Base-by-base conservation (phyloP, 2,329 filamentous ascomycete genomes). In the Beauveria asiatica region DNA sequence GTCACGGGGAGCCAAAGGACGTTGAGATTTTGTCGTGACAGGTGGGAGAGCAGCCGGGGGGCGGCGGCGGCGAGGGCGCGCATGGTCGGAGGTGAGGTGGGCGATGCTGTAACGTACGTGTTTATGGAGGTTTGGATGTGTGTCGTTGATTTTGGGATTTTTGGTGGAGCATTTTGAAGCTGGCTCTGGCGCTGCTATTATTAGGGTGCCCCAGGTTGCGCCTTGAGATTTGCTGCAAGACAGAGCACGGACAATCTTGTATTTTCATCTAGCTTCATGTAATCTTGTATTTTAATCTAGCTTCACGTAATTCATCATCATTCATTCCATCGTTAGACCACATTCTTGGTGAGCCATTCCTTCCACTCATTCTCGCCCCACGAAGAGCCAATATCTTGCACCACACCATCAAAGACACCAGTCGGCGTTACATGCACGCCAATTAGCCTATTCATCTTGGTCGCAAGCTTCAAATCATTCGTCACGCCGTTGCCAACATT, bases 391-490 rank as follows among this genome's bases (percentile, higher is more conserved):
- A 96, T 89, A 55, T 88, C 84, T 69, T 89, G 89, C 54, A 95
- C 86, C 25, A 95, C 83, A 0, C 92, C 92, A 73, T 97, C 86
- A 72, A 95, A 92, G 54, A 96, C 80, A 21, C 93, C 91, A 0
- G 92, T 97, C 1, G 93, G 93, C 46, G 90, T 93, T 45, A 97
- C 90, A 76, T 97, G 93, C 48, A 96, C 84, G 13, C 92, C 89
- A 9, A 89, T 82, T 65, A 94, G 75, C 48, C 93, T 79, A 67
- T 90, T 83, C 72, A 87, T 87, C 81, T 92, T 95, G 63, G 93
- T 84, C 68, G 93, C 77, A 53, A 90, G 74, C 79, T 96, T 97
- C 59, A 97, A 73, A 72, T 96, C 91, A 70, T 88, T 82, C 25
- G 92, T 97, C 56, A 95, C 87, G 60, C 78, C 78, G 71, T 97